Evolutionary conservation across 23 red algal genomes (phyloP).

Genomic region (Gracilaria domingensis): DNA sequence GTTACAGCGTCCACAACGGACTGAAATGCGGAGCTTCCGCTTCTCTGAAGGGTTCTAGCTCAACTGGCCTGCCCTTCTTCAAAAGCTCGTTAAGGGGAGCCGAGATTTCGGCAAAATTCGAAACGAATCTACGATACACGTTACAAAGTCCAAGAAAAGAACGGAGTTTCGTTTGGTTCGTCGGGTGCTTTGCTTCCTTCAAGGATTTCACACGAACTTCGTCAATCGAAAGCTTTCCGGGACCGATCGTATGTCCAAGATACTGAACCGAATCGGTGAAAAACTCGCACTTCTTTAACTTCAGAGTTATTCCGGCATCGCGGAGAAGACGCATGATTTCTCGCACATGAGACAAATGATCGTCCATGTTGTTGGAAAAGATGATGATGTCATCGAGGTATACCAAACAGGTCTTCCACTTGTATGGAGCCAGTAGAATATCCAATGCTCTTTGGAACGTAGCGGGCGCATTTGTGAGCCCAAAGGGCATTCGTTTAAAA

Average conservation of each 20-base stretch:
- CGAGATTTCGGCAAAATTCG: neutral
- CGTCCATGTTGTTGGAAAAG: constrained; percentile 13
- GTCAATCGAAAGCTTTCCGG: neutral
- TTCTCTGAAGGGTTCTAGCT: neutral
- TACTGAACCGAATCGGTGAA: constrained; percentile 32
- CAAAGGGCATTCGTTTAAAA: constrained; percentile 22
- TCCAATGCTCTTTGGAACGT: constrained; percentile 47
- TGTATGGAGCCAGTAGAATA: neutral
- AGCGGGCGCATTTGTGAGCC: constrained; percentile 45
- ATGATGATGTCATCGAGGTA: constrained; percentile 40
- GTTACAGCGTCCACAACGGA: neutral
- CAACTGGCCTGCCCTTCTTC: neutral
- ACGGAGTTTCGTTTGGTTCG: constrained; percentile 10
- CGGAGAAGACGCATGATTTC: neutral
- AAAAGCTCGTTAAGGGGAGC: neutral
- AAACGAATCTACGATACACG: constrained; percentile 21
- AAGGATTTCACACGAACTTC: neutral
- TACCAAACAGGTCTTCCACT: constrained; percentile 2
- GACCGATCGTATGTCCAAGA: constrained; percentile 27
- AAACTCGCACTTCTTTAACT: constrained; percentile 35
- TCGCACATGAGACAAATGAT: neutral
- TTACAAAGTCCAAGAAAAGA: constrained; percentile 30
- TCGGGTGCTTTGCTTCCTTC: neutral
- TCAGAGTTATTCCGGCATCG: constrained; percentile 31
- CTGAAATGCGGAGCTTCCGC: neutral